phyloP scores from a whole-genome alignment of 31 red algal species.

The Odonthalia washingtoniensis region DNA sequence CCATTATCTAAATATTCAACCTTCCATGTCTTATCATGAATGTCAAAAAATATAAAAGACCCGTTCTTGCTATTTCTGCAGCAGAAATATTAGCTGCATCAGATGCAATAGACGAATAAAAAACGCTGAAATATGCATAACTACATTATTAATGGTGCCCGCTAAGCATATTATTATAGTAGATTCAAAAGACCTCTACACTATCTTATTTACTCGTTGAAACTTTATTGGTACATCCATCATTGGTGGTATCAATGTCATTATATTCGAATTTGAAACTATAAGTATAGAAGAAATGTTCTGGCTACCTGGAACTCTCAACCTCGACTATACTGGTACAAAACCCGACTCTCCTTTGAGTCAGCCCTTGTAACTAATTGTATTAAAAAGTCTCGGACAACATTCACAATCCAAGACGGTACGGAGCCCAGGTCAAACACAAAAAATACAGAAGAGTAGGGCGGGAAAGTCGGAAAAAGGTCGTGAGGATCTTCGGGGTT shows the following conservation, averaged over 20 bases:
- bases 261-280: too few species aligned
- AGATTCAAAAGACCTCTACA: slow-evolving; percentile 19
- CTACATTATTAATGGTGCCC: neutral
- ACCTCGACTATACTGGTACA: too few species aligned
- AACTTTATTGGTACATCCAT: slow-evolving; percentile 3
- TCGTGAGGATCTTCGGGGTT: too few species aligned
- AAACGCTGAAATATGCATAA: neutral
- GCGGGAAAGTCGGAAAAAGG: too few species aligned
- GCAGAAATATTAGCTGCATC: neutral
- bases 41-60: neutral
- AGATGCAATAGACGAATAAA: slow-evolving; percentile 14
- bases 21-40: neutral
- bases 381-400: too few species aligned
- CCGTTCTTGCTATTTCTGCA: neutral
- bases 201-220: neutral
- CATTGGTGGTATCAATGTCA: neutral
- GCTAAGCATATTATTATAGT: neutral
- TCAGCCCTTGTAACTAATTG: too few species aligned
- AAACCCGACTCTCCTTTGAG: too few species aligned
- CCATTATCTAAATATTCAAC: neutral
- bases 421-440: too few species aligned
- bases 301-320: too few species aligned
- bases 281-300: too few species aligned
- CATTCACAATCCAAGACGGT: too few species aligned
- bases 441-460: too few species aligned